Conservation (phyloP, 257 asterid species). For the Lycium barbarum region DNA sequence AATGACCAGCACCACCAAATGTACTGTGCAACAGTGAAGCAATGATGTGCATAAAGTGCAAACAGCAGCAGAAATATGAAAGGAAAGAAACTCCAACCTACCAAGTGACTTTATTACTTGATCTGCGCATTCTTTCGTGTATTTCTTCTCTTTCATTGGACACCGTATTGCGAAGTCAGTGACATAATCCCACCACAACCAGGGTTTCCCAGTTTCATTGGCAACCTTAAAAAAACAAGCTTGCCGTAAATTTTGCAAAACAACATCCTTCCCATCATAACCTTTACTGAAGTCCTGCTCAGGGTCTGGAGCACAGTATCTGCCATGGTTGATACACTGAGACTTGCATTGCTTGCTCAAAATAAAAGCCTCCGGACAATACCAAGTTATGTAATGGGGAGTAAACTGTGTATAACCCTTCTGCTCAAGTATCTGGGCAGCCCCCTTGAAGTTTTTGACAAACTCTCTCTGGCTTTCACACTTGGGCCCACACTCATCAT, state of each 20-base stretch:
- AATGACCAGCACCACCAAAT: not conserved
- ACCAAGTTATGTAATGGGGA: slow-evolving; percentile 79
- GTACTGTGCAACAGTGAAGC: slow-evolving; percentile 22
- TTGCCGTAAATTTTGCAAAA: slow-evolving; percentile 64
- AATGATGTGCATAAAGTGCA: slow-evolving; percentile 11
- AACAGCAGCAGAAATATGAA: not conserved
- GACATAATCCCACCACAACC: slow-evolving; percentile 86
- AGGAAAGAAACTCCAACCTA: slow-evolving; percentile 25
- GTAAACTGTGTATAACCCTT: slow-evolving; percentile 66
- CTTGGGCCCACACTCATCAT: slow-evolving; percentile 89
- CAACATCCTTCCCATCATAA: slow-evolving; percentile 75
- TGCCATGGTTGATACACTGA: slow-evolving; percentile 76
- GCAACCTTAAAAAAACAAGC: slow-evolving; percentile 75
- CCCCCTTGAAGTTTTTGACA: slow-evolving; percentile 78
- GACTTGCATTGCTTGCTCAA: slow-evolving; percentile 76
- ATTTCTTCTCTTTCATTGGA: slow-evolving; percentile 72
- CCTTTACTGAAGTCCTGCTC: slow-evolving; percentile 78
- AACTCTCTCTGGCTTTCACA: slow-evolving; percentile 86
- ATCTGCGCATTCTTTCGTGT: slow-evolving; percentile 69
- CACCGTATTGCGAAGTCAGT: slow-evolving; percentile 72
- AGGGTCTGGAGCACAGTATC: slow-evolving; percentile 81
- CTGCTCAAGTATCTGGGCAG: slow-evolving; percentile 94
- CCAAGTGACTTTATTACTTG: slow-evolving; percentile 57
- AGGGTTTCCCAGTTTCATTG: slow-evolving; percentile 69
- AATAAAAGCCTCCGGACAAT: slow-evolving; percentile 70